A percentile compares a stretch with the other conserved stretches of the same genome.
phyloP scores from a whole-genome alignment of 2,329 filamentous ascomycete genomes.

The Trichophyton verrucosum region DNA sequence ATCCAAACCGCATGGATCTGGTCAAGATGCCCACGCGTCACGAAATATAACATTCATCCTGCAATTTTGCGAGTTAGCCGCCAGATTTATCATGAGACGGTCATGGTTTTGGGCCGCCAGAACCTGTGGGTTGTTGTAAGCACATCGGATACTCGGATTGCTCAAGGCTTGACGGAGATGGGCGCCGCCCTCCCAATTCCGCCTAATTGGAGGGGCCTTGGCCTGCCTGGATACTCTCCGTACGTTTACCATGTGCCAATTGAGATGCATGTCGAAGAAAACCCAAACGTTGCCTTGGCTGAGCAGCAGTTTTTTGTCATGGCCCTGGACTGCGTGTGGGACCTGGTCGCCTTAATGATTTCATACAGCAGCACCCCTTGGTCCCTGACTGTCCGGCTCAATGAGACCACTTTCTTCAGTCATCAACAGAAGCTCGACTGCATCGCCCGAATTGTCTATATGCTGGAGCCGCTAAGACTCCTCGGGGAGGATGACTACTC shows the following conservation, averaged over 20 bases:
- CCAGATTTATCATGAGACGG: neutral
- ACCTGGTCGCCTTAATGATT: neutral
- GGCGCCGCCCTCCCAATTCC: slow-evolving; percentile 2
- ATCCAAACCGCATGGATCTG: neutral
- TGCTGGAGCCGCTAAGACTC: neutral
- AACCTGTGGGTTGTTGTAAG: slow-evolving; percentile 2
- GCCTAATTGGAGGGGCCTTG: neutral
- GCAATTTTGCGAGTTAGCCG: neutral
- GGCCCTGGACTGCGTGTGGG: neutral
- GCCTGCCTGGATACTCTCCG: neutral
- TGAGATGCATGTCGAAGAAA: neutral
- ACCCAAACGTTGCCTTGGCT: neutral
- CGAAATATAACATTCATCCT: neutral
- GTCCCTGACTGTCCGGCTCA: neutral
- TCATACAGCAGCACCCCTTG: neutral
- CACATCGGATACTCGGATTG: neutral
- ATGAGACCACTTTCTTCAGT: neutral
- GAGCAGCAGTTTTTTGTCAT: neutral
- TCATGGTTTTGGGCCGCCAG: neutral
- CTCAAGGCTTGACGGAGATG: neutral
- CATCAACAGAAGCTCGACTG: too few relatives aligned
- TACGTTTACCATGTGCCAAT: neutral
- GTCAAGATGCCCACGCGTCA: neutral
- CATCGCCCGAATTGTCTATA: neutral
- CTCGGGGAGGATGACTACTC: neutral